A percentile compares a stretch with the other conserved stretches of the same genome.
phyloP scores from a whole-genome alignment of 805 yeast species.

The Nakazawaea ernobii region DNA sequence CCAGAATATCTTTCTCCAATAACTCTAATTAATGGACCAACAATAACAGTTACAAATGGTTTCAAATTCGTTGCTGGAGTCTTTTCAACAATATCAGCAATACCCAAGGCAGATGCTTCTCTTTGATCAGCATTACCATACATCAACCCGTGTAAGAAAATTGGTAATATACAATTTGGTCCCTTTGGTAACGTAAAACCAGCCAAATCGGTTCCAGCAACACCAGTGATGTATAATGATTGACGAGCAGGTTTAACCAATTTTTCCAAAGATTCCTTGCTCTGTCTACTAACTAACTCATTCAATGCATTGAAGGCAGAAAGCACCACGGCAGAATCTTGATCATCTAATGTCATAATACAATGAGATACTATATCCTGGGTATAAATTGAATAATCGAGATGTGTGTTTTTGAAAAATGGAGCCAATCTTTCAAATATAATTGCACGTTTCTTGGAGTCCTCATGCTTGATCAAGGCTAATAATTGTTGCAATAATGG shows the following conservation, averaged over 20 bases:
- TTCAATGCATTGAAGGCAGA: slow-evolving; percentile 61
- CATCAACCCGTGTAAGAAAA: slow-evolving; percentile 93
- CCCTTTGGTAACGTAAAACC: slow-evolving; percentile 79
- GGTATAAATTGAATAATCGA: slow-evolving; percentile 69
- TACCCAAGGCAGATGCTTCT: slow-evolving; percentile 82
- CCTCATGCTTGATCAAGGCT: slow-evolving; percentile 72
- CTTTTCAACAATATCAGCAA: slow-evolving; percentile 79
- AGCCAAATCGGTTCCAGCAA: slow-evolving; percentile 56
- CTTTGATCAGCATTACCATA: slow-evolving; percentile 82
- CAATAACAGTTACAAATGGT: slow-evolving; percentile 86
- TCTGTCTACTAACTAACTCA: slow-evolving; percentile 61
- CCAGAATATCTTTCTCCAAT: slow-evolving; percentile 92
- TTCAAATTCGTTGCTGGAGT: slow-evolving; percentile 80
- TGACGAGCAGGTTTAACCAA: slow-evolving; percentile 77
- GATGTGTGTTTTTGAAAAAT: slow-evolving; percentile 59
- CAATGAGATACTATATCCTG: slow-evolving; percentile 71
- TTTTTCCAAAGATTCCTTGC: slow-evolving; percentile 71
- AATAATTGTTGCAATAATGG: slow-evolving; percentile 79
- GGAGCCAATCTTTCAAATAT: slow-evolving; percentile 61
- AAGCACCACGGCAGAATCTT: slow-evolving; percentile 53
- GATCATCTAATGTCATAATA: slow-evolving; percentile 68
- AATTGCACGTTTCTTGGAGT: slow-evolving; percentile 54
- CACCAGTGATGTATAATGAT: slow-evolving; percentile 62
- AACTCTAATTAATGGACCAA: slow-evolving; percentile 97
- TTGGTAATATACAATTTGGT: slow-evolving; percentile 82